Percentiles rank a stretch among this genome's conserved stretches.
Evolutionary conservation across 23 red algal genomes (phyloP).

Genomic region (Cyanidiococcus yangmingshanensis): DNA sequence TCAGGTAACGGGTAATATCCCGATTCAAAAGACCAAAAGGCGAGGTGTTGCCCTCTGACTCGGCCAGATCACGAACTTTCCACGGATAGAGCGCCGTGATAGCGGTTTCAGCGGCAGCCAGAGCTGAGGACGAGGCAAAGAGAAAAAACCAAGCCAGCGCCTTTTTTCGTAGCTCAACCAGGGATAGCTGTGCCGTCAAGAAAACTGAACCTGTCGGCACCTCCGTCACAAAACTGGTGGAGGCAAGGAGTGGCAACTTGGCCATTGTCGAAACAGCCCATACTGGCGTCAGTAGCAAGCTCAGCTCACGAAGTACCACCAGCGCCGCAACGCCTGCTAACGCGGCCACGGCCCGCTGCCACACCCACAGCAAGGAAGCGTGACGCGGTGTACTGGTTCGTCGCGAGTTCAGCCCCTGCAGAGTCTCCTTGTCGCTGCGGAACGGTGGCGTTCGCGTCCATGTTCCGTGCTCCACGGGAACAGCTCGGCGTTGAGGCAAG

Average conservation of each 20-base stretch:
- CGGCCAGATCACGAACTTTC: constrained; percentile 89
- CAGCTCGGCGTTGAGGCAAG: too few relatives aligned
- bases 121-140: constrained; percentile 34
- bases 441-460: too few relatives aligned
- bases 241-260: neutral
- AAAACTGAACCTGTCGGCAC: neutral
- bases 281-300: neutral
- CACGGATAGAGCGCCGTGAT: constrained; percentile 95
- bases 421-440: too few relatives aligned
- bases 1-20: constrained; percentile 86
- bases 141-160: constrained; percentile 9
- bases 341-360: neutral
- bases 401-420: too few relatives aligned
- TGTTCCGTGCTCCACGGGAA: too few relatives aligned
- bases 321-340: neutral
- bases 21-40: constrained; percentile 70
- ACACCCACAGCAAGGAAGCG: neutral
- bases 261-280: neutral
- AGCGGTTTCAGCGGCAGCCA: constrained; percentile 93
- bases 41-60: constrained; percentile 53
- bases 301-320: neutral
- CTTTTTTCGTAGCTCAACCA: neutral
- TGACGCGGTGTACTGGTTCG: neutral
- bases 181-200: neutral
- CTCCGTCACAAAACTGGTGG: neutral